A percentile compares a stretch with the other conserved stretches of the same genome.
Conservation (phyloP, 169 alveolate genomes). For the Babesia caballi region DNA sequence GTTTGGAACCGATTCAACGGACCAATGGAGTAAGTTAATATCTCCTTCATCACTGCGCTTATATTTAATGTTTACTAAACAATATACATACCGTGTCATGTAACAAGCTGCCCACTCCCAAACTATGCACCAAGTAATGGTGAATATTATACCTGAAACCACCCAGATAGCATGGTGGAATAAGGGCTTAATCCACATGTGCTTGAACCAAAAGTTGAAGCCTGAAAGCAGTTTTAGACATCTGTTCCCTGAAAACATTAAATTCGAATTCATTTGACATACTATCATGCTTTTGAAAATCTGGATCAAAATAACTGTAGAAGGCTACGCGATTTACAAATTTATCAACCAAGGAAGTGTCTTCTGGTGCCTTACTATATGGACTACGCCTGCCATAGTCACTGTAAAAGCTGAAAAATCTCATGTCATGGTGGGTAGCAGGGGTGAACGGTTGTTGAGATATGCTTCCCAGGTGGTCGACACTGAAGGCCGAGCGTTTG, state of each 20-base stretch:
- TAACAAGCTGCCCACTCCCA: conserved; percentile 81
- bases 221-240: conserved; percentile 10
- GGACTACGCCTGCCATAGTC: not conserved
- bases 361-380: not conserved
- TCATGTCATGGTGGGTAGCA: not conserved
- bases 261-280: not conserved
- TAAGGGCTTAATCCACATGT: conserved; percentile 31
- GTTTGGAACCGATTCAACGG: conserved; percentile 65
- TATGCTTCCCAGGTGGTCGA: not conserved
- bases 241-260: not conserved
- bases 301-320: conserved; percentile 18
- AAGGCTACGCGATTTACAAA: conserved; percentile 2
- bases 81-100: conserved; percentile 54
- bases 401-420: conserved; percentile 1
- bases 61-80: not conserved
- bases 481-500: conserved; percentile 3
- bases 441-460: conserved; percentile 9
- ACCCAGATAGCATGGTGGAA: conserved; percentile 66
- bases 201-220: conserved; percentile 39
- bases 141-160: conserved; percentile 65
- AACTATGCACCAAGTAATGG: conserved; percentile 73
- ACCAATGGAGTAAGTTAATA: conserved; percentile 67
- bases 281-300: conserved; percentile 1
- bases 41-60: conserved; percentile 62
- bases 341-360: not conserved